Conservation (phyloP, 257 asterid genomes). For the Solanum dulcamara region DNA sequence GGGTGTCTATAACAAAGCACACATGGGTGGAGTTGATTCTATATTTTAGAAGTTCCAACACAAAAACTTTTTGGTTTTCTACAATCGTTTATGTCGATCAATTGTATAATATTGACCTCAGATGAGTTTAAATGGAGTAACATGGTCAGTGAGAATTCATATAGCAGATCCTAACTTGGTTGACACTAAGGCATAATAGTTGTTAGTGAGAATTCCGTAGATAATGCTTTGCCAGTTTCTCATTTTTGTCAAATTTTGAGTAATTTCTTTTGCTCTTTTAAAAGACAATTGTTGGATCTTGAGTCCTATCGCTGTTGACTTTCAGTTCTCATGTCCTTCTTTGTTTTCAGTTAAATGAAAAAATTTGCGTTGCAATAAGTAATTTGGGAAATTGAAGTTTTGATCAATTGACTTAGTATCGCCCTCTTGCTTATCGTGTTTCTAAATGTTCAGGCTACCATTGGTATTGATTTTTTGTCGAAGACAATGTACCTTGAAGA, state of each 20-base stretch:
- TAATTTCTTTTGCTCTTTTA: neutral
- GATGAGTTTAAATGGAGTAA: neutral
- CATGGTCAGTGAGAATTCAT: neutral
- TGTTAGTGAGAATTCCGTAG: neutral
- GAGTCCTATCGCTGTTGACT: neutral
- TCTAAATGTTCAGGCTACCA: slow-evolving; percentile 30
- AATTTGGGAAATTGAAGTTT: neutral
- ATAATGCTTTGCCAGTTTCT: neutral
- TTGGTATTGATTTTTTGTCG: slow-evolving; percentile 51
- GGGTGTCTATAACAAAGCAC: neutral
- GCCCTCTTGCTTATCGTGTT: neutral
- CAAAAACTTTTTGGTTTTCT: neutral
- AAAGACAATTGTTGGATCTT: neutral
- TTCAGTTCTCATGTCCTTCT: neutral
- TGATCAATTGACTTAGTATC: neutral
- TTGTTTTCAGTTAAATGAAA: neutral
- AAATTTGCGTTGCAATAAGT: neutral
- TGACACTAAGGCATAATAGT: neutral
- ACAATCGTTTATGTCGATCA: neutral
- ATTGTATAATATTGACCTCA: neutral
- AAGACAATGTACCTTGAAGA: slow-evolving; percentile 64
- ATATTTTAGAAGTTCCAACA: neutral
- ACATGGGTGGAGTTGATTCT: neutral
- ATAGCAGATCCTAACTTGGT: neutral
- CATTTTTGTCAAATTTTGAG: neutral